Evolutionary conservation across 306 rosid species (phyloP).

Genomic region (Acacia melanoxylon): DNA sequence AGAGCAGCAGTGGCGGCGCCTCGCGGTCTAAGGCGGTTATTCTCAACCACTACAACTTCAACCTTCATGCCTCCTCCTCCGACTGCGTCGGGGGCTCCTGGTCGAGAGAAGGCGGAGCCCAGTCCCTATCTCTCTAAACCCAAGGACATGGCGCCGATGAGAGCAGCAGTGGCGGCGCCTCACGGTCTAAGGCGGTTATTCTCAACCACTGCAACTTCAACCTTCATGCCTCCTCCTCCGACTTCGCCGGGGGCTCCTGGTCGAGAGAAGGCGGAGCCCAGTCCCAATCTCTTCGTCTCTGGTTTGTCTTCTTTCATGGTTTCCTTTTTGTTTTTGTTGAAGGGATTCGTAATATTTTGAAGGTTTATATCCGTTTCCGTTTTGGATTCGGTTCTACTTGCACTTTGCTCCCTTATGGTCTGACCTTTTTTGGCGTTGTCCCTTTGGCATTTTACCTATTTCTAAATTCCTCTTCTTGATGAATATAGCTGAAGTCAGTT

Average conservation of each 20-base stretch:
- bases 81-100: conserved; percentile 32
- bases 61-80: conserved; percentile 55
- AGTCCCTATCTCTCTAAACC: conserved; percentile 66
- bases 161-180: conserved; percentile 59
- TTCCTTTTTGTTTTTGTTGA: background rate
- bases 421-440: background rate
- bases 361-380: background rate
- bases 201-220: conserved; percentile 38
- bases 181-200: conserved; percentile 58
- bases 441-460: background rate
- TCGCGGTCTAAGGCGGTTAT: conserved; percentile 54
- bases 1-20: conserved; percentile 61
- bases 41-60: conserved; percentile 43
- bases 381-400: background rate
- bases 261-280: conserved; percentile 72
- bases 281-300: conserved; percentile 86
- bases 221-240: conserved; percentile 56
- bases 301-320: conserved; percentile 35
- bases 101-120: conserved; percentile 71
- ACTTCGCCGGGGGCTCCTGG: conserved; percentile 34
- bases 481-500: background rate
- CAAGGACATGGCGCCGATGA: conserved; percentile 42
- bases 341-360: background rate
- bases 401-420: background rate
- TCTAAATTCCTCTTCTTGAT: background rate